Percentiles rank a stretch among this genome's conserved stretches.
Evolutionary conservation across 805 yeast genomes (phyloP).

Genomic region (Wickerhamomyces tratensis): DNA sequence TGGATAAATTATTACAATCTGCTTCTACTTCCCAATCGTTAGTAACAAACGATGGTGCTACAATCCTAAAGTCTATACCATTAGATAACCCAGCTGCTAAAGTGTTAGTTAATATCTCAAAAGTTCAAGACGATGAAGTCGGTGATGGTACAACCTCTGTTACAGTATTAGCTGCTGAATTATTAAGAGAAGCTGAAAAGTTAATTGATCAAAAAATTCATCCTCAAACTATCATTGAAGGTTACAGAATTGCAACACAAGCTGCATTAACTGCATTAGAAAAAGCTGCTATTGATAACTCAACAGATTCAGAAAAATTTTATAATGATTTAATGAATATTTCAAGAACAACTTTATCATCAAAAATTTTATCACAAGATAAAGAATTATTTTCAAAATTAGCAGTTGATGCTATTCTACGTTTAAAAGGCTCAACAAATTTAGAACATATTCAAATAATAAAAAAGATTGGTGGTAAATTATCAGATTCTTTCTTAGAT

Average conservation of each 20-base stretch:
- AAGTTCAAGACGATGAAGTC: conserved; percentile 98
- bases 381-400: conserved; percentile 81
- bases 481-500: conserved; percentile 88
- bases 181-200: conserved; percentile 91
- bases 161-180: conserved; percentile 89
- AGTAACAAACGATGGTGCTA: conserved; percentile 97
- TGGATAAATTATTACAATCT: conserved; percentile 98
- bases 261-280: conserved; percentile 78
- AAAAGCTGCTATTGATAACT: conserved; percentile 76
- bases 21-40: conserved; percentile 74
- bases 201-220: conserved; percentile 85
- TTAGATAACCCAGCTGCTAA: conserved; percentile 98
- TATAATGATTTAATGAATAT: conserved; percentile 64
- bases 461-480: conserved; percentile 95
- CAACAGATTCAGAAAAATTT: conserved; percentile 54
- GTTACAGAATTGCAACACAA: conserved; percentile 78
- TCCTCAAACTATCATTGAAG: conserved; percentile 94
- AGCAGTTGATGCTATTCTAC: conserved; percentile 88
- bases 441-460: conserved; percentile 79
- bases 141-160: conserved; percentile 99
- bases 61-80: conserved; percentile 95
- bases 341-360: conserved; percentile 87
- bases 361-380: conserved; percentile 93
- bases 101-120: conserved; percentile 95
- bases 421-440: conserved; percentile 51